Conservation (phyloP, 805 yeast genomes). For the Lachancea lanzarotensis region DNA sequence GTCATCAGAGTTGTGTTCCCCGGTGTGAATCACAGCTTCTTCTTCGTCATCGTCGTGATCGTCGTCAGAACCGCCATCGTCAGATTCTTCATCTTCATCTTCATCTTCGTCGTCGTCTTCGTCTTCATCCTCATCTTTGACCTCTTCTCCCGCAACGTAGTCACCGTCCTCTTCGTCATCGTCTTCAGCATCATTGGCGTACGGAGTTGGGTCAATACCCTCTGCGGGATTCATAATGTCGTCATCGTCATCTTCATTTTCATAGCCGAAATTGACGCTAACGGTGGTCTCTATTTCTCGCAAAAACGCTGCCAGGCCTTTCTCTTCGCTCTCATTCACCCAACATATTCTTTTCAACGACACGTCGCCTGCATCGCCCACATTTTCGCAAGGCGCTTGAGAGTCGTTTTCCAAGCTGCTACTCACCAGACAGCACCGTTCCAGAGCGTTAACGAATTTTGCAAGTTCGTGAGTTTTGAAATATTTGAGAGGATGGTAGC, state of each 20-base stretch:
- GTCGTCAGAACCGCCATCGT: background rate
- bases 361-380: conserved; percentile 21
- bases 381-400: background rate
- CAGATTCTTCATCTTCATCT: background rate
- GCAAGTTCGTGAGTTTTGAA: conserved; percentile 29
- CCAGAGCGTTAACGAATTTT: conserved; percentile 43
- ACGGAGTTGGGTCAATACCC: conserved; percentile 11
- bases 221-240: conserved; percentile 12
- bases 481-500: conserved; percentile 40
- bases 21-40: too few relatives aligned
- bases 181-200: conserved; percentile 9
- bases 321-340: conserved; percentile 18
- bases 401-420: conserved; percentile 12
- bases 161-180: background rate
- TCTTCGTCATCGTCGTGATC: too few relatives aligned
- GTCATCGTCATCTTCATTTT: conserved; percentile 23
- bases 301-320: conserved; percentile 19
- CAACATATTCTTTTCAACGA: conserved; percentile 27
- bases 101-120: conserved; percentile 1
- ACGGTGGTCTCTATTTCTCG: conserved; percentile 29
- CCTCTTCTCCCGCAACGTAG: conserved; percentile 1
- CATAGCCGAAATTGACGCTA: conserved; percentile 29
- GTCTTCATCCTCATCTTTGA: conserved; percentile 1
- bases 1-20: too few relatives aligned
- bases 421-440: conserved; percentile 25